Evolutionary conservation across 2,329 filamentous ascomycete species (phyloP).

Genomic region (Didymosphaeria variabile): DNA sequence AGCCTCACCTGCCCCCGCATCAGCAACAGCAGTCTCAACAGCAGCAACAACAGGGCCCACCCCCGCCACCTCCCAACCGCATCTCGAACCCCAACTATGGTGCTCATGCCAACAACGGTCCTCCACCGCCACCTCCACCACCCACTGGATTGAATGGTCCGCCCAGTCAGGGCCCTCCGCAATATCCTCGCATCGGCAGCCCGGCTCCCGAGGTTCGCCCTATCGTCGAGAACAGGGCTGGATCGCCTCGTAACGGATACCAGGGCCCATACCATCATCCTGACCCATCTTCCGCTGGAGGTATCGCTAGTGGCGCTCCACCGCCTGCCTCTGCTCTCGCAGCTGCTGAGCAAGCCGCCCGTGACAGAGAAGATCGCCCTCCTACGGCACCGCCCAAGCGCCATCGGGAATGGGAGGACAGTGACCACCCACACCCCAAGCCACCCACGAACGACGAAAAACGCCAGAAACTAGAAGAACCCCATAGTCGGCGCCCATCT

Average conservation of each 20-base stretch:
- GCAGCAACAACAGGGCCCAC: constrained; percentile 48
- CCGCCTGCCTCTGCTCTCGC: constrained; percentile 71
- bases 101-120: constrained; percentile 53
- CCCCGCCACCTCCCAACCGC: constrained; percentile 53
- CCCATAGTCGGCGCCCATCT: constrained; percentile 74
- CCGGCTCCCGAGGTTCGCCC: constrained; percentile 85
- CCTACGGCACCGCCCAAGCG: constrained; percentile 80
- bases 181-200: constrained; percentile 75
- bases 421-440: constrained; percentile 77
- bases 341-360: constrained; percentile 73
- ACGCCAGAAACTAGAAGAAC: constrained; percentile 84
- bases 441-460: constrained; percentile 82
- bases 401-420: constrained; percentile 91
- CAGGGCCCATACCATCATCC: constrained; percentile 83
- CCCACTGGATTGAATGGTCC: constrained; percentile 61
- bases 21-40: constrained; percentile 29
- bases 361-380: constrained; percentile 75
- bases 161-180: constrained; percentile 62
- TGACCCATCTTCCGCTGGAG: constrained; percentile 65
- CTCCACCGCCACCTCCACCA: constrained; percentile 68
- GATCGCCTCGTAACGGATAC: constrained; percentile 90
- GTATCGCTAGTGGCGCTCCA: constrained; percentile 75
- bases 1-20: constrained; percentile 50
- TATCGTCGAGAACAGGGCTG: constrained; percentile 82
- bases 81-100: constrained; percentile 59